These are phyloP conservation scores for Naegleria gruberi DNA, from an alignment of 208 protist species.

Conservation along the genomic window DNA sequence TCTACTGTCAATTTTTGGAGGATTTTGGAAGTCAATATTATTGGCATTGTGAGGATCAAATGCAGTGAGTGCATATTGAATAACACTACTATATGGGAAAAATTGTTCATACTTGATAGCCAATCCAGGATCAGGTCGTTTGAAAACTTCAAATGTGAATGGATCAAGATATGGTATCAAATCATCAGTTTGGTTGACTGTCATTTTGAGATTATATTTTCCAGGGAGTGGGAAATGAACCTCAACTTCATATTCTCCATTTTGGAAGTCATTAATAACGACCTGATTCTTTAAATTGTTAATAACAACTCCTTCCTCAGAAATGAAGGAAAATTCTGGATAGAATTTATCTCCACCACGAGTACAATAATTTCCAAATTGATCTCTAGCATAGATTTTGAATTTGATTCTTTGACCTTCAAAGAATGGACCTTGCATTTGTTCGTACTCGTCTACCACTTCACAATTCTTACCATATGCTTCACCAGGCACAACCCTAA, in stretches of 20 bases:
- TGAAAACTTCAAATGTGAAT: not conserved
- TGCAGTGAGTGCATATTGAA: not conserved
- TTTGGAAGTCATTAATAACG: not conserved
- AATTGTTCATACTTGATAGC: conserved; percentile 14
- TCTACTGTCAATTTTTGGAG: not conserved
- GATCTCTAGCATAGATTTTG: not conserved
- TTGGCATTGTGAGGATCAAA: not conserved
- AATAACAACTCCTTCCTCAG: not conserved
- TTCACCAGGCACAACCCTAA: conserved; percentile 8
- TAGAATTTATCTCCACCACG: conserved; percentile 4
- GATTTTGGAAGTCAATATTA: not conserved
- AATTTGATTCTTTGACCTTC: not conserved
- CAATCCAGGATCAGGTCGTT: not conserved
- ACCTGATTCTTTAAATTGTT: not conserved
- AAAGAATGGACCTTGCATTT: not conserved
- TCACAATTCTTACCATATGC: not conserved
- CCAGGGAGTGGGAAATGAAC: not conserved
- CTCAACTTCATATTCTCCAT: conserved; percentile 6
- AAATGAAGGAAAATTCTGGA: not conserved
- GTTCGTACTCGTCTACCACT: not conserved
- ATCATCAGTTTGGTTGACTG: not conserved
- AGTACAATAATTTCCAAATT: not conserved
- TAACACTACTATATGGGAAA: not conserved
- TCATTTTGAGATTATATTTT: not conserved
- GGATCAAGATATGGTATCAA: not conserved